phyloP scores from a whole-genome alignment of 1,284 basidiomycete genomes.

The Rhodotorula sp. region DNA sequence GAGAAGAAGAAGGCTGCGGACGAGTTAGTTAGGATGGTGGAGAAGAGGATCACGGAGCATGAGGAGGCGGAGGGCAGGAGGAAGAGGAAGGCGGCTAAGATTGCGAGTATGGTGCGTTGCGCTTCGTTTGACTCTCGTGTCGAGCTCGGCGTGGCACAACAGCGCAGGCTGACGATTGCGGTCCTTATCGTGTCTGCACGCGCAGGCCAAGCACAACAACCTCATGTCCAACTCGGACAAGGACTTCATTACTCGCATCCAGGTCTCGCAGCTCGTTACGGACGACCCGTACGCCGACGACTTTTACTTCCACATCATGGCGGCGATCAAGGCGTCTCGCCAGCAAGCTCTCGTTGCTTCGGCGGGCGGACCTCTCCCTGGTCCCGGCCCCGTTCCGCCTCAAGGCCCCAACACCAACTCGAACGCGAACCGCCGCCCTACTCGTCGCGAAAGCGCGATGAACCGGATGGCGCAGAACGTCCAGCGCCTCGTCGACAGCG shows the following conservation, averaged over 20 bases:
- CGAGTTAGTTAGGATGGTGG: conserved; percentile 66
- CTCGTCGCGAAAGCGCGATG: conserved; percentile 80
- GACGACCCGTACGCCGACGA: conserved; percentile 96
- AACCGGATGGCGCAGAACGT: conserved; percentile 96
- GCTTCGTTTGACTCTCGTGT: neutral
- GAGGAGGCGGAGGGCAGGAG: conserved; percentile 80
- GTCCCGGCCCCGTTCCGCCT: neutral
- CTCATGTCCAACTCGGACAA: conserved; percentile 99
- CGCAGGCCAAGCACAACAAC: conserved; percentile 89
- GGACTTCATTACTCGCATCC: conserved; percentile 98
- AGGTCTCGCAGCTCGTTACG: conserved; percentile 94
- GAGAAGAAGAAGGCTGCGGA: conserved; percentile 56
- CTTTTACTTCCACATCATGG: conserved; percentile 95
- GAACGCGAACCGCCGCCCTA: conserved; percentile 4
- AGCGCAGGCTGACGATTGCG: no score
- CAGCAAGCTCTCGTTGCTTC: neutral
- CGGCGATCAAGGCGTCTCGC: conserved; percentile 52
- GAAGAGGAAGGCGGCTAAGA: conserved; percentile 74
- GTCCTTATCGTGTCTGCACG: no score
- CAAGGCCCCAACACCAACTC: conserved; percentile 44
- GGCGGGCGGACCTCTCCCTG: neutral
- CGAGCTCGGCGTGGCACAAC: neutral
- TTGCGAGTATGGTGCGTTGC: conserved; percentile 70
- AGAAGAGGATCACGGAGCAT: conserved; percentile 80
- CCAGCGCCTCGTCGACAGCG: conserved; percentile 90